A percentile compares a stretch with the other conserved stretches of the same genome.
Evolutionary conservation across 2,329 filamentous ascomycete species (phyloP).

Genomic region (Fusarium keratoplasticum): DNA sequence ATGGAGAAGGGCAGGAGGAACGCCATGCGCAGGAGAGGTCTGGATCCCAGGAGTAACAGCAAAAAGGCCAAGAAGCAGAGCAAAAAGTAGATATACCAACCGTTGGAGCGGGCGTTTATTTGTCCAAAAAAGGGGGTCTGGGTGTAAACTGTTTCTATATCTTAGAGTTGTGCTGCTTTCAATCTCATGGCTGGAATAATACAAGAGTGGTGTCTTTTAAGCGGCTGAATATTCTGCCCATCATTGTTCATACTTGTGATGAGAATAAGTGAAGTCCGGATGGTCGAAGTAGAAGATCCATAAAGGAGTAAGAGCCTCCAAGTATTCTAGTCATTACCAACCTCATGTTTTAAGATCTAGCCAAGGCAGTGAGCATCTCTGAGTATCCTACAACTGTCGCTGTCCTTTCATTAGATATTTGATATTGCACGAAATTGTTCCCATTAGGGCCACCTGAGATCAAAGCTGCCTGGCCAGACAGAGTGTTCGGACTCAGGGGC

Average conservation of each 20-base stretch:
- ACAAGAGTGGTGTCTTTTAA: neutral
- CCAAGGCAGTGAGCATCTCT: neutral
- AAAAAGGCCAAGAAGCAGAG: conserved; percentile 47
- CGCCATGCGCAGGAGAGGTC: conserved; percentile 77
- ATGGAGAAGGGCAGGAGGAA: conserved; percentile 81
- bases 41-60: conserved; percentile 72
- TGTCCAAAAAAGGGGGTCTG: conserved; percentile 27
- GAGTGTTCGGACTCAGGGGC: neutral
- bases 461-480: neutral
- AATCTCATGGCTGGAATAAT: conserved; percentile 30
- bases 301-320: neutral
- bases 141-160: conserved; percentile 15
- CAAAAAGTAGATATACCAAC: conserved; percentile 38
- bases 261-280: neutral
- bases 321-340: neutral
- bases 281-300: neutral
- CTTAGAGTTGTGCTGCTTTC: conserved; percentile 17
- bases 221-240: neutral
- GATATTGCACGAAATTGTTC: neutral
- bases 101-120: conserved; percentile 31
- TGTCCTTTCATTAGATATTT: neutral
- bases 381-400: neutral
- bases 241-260: neutral
- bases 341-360: neutral
- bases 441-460: neutral